phyloP scores from a whole-genome alignment of 2,329 filamentous ascomycete genomes.

The Huntiella savannae region DNA sequence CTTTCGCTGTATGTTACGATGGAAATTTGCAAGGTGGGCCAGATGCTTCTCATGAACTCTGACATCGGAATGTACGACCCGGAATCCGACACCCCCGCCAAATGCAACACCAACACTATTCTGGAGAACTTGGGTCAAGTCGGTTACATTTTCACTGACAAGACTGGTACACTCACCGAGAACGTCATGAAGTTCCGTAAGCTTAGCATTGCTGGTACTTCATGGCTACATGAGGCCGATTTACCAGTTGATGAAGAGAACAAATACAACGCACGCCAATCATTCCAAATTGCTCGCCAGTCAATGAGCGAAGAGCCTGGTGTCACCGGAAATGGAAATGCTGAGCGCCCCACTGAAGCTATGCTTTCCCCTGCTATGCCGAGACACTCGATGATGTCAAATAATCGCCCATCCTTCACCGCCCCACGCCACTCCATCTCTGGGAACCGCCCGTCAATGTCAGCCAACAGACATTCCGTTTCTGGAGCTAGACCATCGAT shows the following conservation, averaged over 20 bases:
- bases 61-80: slow-evolving; percentile 87
- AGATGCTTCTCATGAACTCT: slow-evolving; percentile 57
- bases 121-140: slow-evolving; percentile 87
- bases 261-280: slow-evolving; percentile 8
- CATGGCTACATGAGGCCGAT: slow-evolving; percentile 72
- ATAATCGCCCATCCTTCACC: slow-evolving; percentile 7
- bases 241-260: slow-evolving; percentile 19
- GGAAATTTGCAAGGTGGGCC: slow-evolving; percentile 66
- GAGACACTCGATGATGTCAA: slow-evolving; percentile 8
- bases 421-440: slow-evolving; percentile 12
- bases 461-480: slow-evolving; percentile 16
- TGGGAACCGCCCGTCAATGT: slow-evolving; percentile 6
- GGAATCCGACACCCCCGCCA: slow-evolving; percentile 64
- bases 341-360: slow-evolving; percentile 13
- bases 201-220: slow-evolving; percentile 71
- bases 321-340: slow-evolving; percentile 2
- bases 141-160: slow-evolving; percentile 80
- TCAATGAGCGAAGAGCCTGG: slow-evolving; percentile 8
- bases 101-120: slow-evolving; percentile 85
- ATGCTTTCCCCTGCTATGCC: slow-evolving; percentile 14
- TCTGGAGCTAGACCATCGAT: slow-evolving; percentile 14
- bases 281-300: slow-evolving; percentile 7
- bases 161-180: slow-evolving; percentile 84
- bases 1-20: slow-evolving; percentile 80
- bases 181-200: slow-evolving; percentile 94